Conservation (phyloP, 352 stramenopile genomes). For the Pilasporangium apinafurcum region DNA sequence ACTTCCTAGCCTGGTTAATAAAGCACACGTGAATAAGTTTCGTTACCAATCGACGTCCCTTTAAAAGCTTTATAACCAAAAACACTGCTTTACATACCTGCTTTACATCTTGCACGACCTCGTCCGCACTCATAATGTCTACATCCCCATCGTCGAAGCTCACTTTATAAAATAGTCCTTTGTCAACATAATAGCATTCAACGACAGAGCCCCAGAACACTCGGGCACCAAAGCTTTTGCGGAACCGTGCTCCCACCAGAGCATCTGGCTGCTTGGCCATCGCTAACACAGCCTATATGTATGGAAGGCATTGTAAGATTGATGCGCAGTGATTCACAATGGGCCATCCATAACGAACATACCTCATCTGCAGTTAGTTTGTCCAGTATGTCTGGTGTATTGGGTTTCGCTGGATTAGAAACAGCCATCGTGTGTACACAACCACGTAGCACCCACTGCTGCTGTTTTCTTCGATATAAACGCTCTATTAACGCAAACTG, state of each 20-base stretch:
- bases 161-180: constrained; percentile 67
- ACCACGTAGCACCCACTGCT: too few relatives aligned
- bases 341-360: too few relatives aligned
- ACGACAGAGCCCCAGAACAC: constrained; percentile 62
- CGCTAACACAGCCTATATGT: too few relatives aligned
- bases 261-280: constrained; percentile 6
- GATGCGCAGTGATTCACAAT: too few relatives aligned
- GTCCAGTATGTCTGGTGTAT: too few relatives aligned
- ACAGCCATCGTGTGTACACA: too few relatives aligned
- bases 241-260: constrained; percentile 33
- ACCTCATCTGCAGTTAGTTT: too few relatives aligned
- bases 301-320: too few relatives aligned
- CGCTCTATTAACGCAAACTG: too few relatives aligned
- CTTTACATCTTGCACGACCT: constrained; percentile 42
- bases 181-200: constrained; percentile 40
- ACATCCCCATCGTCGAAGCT: constrained; percentile 81
- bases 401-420: too few relatives aligned
- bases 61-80: not conserved
- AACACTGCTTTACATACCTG: constrained; percentile 6
- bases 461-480: too few relatives aligned
- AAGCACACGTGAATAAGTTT: not conserved
- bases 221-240: constrained; percentile 62
- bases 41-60: not conserved
- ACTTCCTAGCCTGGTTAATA: not conserved
- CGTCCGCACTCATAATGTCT: constrained; percentile 50